Evolutionary conservation across 2,329 filamentous ascomycete species (phyloP), one percentile per base, ranked within the genome.

Genomic region (Teratosphaeriaceae sp.): DNA sequence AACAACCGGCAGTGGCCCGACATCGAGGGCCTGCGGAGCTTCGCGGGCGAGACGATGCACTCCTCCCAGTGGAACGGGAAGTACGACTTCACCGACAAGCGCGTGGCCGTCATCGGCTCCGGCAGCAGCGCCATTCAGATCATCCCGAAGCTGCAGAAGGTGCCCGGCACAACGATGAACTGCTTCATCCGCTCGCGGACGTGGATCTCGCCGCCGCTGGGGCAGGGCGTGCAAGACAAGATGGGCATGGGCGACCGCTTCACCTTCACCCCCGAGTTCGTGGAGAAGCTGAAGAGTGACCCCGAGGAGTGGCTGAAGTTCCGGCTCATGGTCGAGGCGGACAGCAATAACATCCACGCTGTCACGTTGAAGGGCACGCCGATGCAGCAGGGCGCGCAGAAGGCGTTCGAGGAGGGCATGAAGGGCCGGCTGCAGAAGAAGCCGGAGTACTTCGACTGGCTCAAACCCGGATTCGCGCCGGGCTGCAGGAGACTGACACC

Each of bases 281-380:
- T 60, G 18, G 48, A 53, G 42, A 42, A 45, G 21, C 56, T 63
- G 21, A 52, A 54, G 38, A 44, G 68, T 68, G 62, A 72, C 46
- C 66, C 68, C 1, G 59, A 65, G 33, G 62, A 65, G 38, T 64
- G 66, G 43, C 59, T 70, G 19, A 52, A 61, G 34, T 72, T 68
- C 56, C 61, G 70, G 27, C 65, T 69, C 54, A 54, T 60, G 24
- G 65, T 72, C 33, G 67, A 71, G 50, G 64, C 73, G 11, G 76
- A 76, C 38, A 85, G 81, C 56, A 86, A 81, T 71, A 69, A 76
- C 5, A 68, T 64, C 4, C 69, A 68, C 43, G 51, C 58, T 1
- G 55, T 60, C 9, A 63, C 66, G 46, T 49, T 70, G 1, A 63
- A 64, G 38, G 66, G 63, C 16, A 66, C 64, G 0, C 51, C 55